Base-by-base conservation (phyloP, 352 stramenopile species). In the Pythium coloratum region DNA sequence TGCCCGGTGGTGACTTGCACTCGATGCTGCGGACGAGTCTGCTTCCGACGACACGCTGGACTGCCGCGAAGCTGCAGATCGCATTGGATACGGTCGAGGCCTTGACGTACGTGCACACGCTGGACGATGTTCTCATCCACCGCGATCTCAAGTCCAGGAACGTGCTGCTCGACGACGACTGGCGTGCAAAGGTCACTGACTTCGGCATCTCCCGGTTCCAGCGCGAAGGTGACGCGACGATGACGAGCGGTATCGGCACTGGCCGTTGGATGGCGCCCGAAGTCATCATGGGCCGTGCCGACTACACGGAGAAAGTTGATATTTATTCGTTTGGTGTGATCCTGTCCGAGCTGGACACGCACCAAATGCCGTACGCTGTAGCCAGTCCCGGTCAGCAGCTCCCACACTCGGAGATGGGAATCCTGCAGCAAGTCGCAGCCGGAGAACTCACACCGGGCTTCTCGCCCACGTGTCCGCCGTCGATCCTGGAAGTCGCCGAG, bases 261-360 rank as follows among this genome's bases (percentile, higher is more conserved):
- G 72, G 71, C 1, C 64, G 71, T 8, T 81, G 74, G 74, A 78
- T 74, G 34, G 74, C 74, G 4, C 74, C 74, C 18, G 74, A 81
- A 55, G 67, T 81, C 12, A 71, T 81, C 54, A 59, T 72, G 38
- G 74, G 72, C 44, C 40, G 55, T 8, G 40, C 28, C 6, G 64
- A 76, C 54, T 76, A 76, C 58, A 64, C 51, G 14, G 71, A 73
- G 40, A 71, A 72, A 28, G 67, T 67, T 8, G 74, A 81, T 59
- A 67, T 81, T 60, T 81, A 78, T 55, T 78, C 74, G 47, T 76
- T 76, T 44, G 74, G 74, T 28, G 71, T 80, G 28, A 62, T 71
- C 24, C 51, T 71, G 5, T 71, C 65, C 38, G 65, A 71, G 42
- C 58, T 71, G 8, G 65, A 71, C 38, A 70, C 64, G n/a, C 64